Percentiles rank a stretch among this genome's conserved stretches.
These are phyloP conservation scores for Boehmeria nivea DNA, from an alignment of 306 rosid genomes.

Conservation along the genomic window DNA sequence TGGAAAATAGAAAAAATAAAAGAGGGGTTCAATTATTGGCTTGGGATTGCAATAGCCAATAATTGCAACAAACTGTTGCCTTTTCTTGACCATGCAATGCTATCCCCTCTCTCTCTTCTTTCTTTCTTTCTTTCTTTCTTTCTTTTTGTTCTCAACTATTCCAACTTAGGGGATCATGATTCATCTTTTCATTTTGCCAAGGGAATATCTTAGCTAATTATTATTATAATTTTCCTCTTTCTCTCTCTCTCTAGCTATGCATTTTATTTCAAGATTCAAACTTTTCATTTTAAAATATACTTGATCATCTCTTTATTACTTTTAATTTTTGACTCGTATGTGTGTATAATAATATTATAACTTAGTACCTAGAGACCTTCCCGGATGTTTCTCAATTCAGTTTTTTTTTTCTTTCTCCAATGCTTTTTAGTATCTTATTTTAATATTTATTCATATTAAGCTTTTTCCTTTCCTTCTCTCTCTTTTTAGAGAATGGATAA, in stretches of 20 bases:
- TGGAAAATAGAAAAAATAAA: not conserved
- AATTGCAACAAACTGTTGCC: conserved; percentile 52
- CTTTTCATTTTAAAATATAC: not conserved
- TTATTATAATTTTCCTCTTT: too few relatives aligned
- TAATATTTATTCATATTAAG: not conserved
- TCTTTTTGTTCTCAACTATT: not conserved
- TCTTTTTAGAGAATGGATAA: not conserved
- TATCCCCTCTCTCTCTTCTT: conserved; percentile 9
- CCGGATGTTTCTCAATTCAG: not conserved
- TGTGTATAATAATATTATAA: not conserved
- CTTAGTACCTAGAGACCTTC: too few relatives aligned
- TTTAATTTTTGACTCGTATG: not conserved
- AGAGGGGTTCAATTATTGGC: conserved; percentile 58
- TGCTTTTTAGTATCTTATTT: not conserved
- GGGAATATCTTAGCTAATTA: too few relatives aligned
- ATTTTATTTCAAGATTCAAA: not conserved
- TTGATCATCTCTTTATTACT: not conserved
- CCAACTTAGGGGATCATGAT: conserved; percentile 10
- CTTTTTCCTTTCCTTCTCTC: not conserved
- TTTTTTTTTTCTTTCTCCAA: not conserved
- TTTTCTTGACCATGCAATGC: conserved; percentile 33
- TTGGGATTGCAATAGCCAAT: conserved; percentile 36
- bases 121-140: conserved; percentile 6
- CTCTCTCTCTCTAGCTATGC: not conserved
- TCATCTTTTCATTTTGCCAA: not conserved